Evolutionary conservation across 2,329 filamentous ascomycete species (phyloP), one percentile per base, ranked within the genome.

Genomic region (Calonectria pteridis): DNA sequence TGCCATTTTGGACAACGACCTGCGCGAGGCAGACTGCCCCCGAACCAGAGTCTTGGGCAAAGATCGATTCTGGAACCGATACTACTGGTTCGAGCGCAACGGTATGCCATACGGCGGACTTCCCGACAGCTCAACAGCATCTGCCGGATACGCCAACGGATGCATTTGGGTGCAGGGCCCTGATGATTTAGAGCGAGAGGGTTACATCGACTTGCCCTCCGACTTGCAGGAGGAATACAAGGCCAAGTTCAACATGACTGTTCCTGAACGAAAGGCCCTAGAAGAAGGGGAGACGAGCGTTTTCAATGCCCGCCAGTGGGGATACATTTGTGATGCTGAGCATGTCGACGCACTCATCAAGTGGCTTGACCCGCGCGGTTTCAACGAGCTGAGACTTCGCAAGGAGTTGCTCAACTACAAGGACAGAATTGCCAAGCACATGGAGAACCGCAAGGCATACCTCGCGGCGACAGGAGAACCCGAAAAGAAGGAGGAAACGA

Each of bases 11-110:
- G 96, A 98, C 79, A 96, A 97, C 80, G 96, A 98, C 82, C 89
- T 99, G 58, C 94, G 97, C 67, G 96, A 98, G 85, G 95, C 96
- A 50, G 95, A 98, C 84, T 98, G 96, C 80, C 95, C 96, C 43
- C 93, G 97, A 75, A 98, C 96, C 23, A 93, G 95, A 75, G 92
- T 96, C 23, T 89, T 99, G 31, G 97, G 97, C 73, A 96, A 97
- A 83, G 97, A 99, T 85, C 92, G 97, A 55, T 99, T 98, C 88
- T 98, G 96, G 92, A 98, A 99, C 84, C 92, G 96, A 68, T 99
- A 98, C 85, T 98, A 97, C 88, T 99, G 97, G 96, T 98, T 98
- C 83, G 97, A 99, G 85, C 93, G 96, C 75, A 99, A 98, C 81
- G 97, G 96, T 29, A 98, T 98, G 96, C 97, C 97, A 0, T 98